phyloP scores from a whole-genome alignment of 2,329 filamentous ascomycete genomes.

The Sporothrix luriei region DNA sequence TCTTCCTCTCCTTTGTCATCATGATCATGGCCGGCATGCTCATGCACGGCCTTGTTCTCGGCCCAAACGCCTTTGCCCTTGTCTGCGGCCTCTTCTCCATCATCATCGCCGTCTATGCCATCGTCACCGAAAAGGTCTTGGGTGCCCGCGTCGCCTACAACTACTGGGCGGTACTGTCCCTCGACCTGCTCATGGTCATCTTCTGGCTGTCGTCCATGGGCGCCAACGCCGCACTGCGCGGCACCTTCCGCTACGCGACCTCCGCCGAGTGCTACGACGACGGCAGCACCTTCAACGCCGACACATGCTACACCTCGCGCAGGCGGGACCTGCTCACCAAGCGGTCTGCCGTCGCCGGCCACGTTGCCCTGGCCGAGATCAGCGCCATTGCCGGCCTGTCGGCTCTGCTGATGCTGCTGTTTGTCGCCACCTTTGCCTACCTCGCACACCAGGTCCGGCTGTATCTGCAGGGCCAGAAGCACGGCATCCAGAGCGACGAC shows the following conservation, averaged over 20 bases:
- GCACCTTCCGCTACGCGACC: slow-evolving; percentile 37
- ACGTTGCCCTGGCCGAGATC: slow-evolving; percentile 38
- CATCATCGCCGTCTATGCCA: slow-evolving; percentile 39
- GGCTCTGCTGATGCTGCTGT: slow-evolving; percentile 41
- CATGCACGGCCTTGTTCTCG: slow-evolving; percentile 41
- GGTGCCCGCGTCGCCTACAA: slow-evolving; percentile 40
- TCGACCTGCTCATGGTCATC: slow-evolving; percentile 42
- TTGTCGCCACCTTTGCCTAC: slow-evolving; percentile 51
- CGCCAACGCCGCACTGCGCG: slow-evolving; percentile 40
- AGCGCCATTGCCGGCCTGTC: slow-evolving; percentile 42
- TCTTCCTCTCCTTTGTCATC: slow-evolving; percentile 40
- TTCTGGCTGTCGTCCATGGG: slow-evolving; percentile 44
- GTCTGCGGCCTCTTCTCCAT: slow-evolving; percentile 41
- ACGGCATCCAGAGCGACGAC: slow-evolving; percentile 33
- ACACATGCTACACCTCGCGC: slow-evolving; percentile 36
- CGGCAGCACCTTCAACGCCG: slow-evolving; percentile 39
- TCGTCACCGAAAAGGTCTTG: slow-evolving; percentile 40
- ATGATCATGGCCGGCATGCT: slow-evolving; percentile 38
- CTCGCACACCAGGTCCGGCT: slow-evolving; percentile 43
- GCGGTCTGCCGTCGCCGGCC: slow-evolving; percentile 36
- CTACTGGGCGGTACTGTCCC: slow-evolving; percentile 42
- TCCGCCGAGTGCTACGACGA: slow-evolving; percentile 39
- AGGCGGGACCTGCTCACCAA: slow-evolving; percentile 35
- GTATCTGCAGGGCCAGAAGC: slow-evolving; percentile 37
- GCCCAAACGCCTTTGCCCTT: slow-evolving; percentile 39